These are phyloP conservation scores for Cercospora sesami DNA, from an alignment of 2,329 filamentous ascomycete species.

Conservation along the genomic window DNA sequence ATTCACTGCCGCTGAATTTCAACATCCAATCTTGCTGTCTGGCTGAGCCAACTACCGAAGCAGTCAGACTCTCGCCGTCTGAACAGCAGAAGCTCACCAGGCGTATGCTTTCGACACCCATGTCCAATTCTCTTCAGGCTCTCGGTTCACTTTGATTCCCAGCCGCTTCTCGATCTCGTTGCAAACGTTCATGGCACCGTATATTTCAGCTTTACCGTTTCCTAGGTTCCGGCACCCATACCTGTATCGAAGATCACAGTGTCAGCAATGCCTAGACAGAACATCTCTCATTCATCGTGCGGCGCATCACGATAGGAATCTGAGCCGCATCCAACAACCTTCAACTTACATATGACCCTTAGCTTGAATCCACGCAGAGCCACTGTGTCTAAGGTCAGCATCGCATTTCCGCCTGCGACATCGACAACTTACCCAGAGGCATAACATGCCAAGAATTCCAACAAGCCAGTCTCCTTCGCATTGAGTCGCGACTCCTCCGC, in stretches of 20 bases:
- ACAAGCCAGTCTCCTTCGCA: slow-evolving; percentile 25
- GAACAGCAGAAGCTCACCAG: slow-evolving; percentile 14
- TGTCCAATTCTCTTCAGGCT: slow-evolving; percentile 23
- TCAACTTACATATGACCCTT: slow-evolving; percentile 24
- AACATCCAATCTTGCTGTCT: not conserved
- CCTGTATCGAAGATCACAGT: not conserved
- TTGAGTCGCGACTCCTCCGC: slow-evolving; percentile 23
- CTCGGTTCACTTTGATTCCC: slow-evolving; percentile 16
- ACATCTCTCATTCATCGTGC: not conserved
- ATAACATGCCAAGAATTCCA: slow-evolving; percentile 29
- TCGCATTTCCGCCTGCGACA: not conserved
- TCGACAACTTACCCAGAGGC: slow-evolving; percentile 20
- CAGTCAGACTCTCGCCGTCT: not conserved
- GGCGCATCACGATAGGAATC: not conserved
- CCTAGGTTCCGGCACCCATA: slow-evolving; percentile 26
- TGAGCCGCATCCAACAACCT: not conserved
- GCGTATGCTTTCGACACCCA: slow-evolving; percentile 24
- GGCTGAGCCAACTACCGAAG: not conserved
- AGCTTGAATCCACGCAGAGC: slow-evolving; percentile 22
- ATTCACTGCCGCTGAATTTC: not conserved
- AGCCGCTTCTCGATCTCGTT: slow-evolving; percentile 23
- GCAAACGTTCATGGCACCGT: slow-evolving; percentile 24
- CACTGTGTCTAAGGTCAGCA: slow-evolving; percentile 13
- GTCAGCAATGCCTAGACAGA: not conserved
- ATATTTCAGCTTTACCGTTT: slow-evolving; percentile 25